Base-by-base conservation (phyloP, 1,284 basidiomycete genomes). In the Marasmius fiardii region DNA sequence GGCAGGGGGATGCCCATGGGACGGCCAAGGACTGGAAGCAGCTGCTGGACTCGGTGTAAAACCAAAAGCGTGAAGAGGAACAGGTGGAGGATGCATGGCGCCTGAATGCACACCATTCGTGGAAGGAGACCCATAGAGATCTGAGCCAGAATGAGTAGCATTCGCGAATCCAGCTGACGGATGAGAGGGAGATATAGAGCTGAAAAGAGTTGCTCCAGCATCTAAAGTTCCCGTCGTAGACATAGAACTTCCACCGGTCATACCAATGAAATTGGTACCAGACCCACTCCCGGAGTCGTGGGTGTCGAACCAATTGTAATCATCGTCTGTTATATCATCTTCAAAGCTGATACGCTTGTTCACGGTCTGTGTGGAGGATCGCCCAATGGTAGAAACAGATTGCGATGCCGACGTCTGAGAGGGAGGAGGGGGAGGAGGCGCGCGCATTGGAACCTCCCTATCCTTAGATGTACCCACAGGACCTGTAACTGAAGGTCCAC, bases 401-500 rank as follows among this genome's bases (percentile, higher is more conserved):
- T 49, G 47, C 7, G 28, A 7, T 7, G 47, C 12, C 47, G 26
- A 31, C 16, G 44, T n/a, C 44, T 23, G 43, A 21, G n/a, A 18
- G 10, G 7, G 21, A 28, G 26, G 16, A 11, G 26, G n/a, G 16
- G 26, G 47, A 1, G 31, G 26, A 33, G 26, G 24, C 16, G 47
- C n/a, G 16, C 26, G 24, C 26, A 49, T 20, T 48, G 7, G 5
- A 5, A 14, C 14, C 37, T 35, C 8, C 8, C 8, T 35, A 8
- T 8, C 8, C 16, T 35, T 35, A 8, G 34, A 16, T 35, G 34
- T 8, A 35, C 37, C 31, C 23, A 18, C 28, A 23, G 47, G 14
- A 10, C 31, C 47, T 49, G 47, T 16, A 49, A 26, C 24, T 28
- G 47, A 49, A n/a, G 61, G 67, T 26, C 45, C 67, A 65, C 24